Conservation (phyloP, 345 rosid species). For the Turritis glabra region DNA sequence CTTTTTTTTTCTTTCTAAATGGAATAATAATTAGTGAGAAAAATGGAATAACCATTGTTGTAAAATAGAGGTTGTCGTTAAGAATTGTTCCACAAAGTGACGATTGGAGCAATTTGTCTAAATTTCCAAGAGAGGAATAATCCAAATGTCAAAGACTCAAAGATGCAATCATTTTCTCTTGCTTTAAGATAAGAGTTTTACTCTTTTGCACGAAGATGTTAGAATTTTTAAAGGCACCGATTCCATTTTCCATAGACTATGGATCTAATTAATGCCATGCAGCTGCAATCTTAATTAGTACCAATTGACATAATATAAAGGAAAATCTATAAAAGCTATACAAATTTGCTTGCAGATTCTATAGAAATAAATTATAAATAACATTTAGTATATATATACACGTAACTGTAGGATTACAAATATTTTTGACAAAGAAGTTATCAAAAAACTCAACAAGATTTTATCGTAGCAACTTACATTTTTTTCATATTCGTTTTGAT, state of each 20-base stretch:
- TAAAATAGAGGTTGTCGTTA: background rate
- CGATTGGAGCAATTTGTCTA: constrained; percentile 1
- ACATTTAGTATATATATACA: background rate
- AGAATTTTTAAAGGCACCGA: background rate
- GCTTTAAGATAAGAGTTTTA: constrained; percentile 3
- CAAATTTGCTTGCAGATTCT: background rate
- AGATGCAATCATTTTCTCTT: background rate
- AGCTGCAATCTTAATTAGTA: background rate
- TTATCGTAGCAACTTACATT: background rate
- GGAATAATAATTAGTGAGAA: constrained; percentile 1
- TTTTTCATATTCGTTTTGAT: background rate
- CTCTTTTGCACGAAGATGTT: constrained; percentile 9
- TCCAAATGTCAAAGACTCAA: background rate
- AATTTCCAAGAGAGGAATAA: constrained; percentile 16
- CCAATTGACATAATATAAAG: background rate
- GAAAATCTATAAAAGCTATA: background rate
- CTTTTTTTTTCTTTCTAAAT: background rate
- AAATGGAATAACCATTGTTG: background rate
- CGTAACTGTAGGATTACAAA: background rate
- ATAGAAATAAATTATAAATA: background rate
- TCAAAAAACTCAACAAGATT: background rate
- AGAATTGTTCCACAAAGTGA: background rate
- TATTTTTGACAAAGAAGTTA: background rate
- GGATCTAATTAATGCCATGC: background rate
- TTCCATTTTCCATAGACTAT: background rate